These are phyloP conservation scores for Debaryomyces coudertii DNA, from an alignment of 1,139 yeast species.

Conservation along the genomic window DNA sequence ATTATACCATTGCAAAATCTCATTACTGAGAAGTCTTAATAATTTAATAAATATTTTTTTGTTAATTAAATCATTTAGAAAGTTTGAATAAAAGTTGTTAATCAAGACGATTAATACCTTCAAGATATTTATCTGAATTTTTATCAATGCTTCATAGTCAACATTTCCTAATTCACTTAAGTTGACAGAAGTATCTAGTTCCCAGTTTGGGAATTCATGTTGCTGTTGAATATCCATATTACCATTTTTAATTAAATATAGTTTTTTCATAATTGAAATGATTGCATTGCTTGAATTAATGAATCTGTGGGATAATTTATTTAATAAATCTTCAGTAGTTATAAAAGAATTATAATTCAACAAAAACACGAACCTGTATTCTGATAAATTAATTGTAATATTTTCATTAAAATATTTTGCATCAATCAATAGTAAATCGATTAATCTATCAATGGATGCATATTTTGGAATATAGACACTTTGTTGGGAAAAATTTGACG, in stretches of 20 bases:
- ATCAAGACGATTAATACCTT: constrained; percentile 77
- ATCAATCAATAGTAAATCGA: constrained; percentile 47
- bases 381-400: constrained; percentile 45
- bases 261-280: constrained; percentile 47
- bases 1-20: constrained; percentile 71
- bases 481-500: constrained; percentile 16
- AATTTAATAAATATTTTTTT: constrained; percentile 67
- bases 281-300: constrained; percentile 53
- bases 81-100: constrained; percentile 73
- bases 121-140: constrained; percentile 80
- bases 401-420: constrained; percentile 41
- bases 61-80: constrained; percentile 67
- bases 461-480: constrained; percentile 43
- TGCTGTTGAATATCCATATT: constrained; percentile 12
- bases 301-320: constrained; percentile 47
- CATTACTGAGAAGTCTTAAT: constrained; percentile 69
- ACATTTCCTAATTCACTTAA: constrained; percentile 46
- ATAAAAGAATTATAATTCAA: constrained; percentile 48
- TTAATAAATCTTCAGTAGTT: constrained; percentile 46
- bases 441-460: constrained; percentile 44
- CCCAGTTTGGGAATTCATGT: constrained; percentile 59
- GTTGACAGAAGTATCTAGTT: constrained; percentile 38
- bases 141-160: constrained; percentile 59
- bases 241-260: constrained; percentile 18
- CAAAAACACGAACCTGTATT: constrained; percentile 48